Conservation (phyloP, 2,329 filamentous ascomycete species). For the Orbilia oligospora region DNA sequence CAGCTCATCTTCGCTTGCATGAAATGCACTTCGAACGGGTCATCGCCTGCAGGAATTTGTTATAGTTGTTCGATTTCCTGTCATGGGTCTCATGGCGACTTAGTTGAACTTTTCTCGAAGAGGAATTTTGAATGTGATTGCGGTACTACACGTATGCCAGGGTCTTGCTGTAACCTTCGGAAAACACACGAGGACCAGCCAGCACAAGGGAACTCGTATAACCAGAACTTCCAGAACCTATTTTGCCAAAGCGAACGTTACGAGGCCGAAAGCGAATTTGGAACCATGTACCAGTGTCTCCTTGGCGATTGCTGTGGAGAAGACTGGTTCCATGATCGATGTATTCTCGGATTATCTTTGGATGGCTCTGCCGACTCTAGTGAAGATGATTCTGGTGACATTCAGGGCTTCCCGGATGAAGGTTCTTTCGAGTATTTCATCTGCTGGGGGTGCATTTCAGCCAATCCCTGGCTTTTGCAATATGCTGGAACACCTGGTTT, state of each 20-base stretch:
- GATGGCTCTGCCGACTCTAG: conserved; percentile 67
- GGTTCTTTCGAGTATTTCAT: conserved; percentile 91
- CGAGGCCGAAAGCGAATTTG: conserved; percentile 88
- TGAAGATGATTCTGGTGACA: conserved; percentile 68
- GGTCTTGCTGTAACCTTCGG: conserved; percentile 82
- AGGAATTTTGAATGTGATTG: conserved; percentile 97
- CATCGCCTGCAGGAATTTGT: conserved; percentile 85
- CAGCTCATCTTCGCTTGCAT: conserved; percentile 93
- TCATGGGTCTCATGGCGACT: conserved; percentile 86
- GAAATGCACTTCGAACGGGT: conserved; percentile 81
- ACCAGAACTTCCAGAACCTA: conserved; percentile 92
- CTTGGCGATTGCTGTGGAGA: conserved; percentile 64
- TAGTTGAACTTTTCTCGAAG: conserved; percentile 97
- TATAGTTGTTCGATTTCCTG: conserved; percentile 98
- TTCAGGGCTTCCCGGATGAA: conserved; percentile 88
- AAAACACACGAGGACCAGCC: conserved; percentile 84
- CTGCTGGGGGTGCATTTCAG: conserved; percentile 92
- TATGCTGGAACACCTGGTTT: conserved; percentile 88
- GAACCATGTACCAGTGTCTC: conserved; percentile 95
- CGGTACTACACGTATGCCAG: conserved; percentile 83
- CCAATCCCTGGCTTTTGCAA: conserved; percentile 89
- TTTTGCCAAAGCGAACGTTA: conserved; percentile 93
- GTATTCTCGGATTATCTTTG: conserved; percentile 49
- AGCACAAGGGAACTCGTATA: conserved; percentile 84
- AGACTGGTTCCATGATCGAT: conserved; percentile 64